These are phyloP conservation scores for Lanzia echinophila DNA, from an alignment of 2,329 filamentous ascomycete species.

Conservation along the genomic window DNA sequence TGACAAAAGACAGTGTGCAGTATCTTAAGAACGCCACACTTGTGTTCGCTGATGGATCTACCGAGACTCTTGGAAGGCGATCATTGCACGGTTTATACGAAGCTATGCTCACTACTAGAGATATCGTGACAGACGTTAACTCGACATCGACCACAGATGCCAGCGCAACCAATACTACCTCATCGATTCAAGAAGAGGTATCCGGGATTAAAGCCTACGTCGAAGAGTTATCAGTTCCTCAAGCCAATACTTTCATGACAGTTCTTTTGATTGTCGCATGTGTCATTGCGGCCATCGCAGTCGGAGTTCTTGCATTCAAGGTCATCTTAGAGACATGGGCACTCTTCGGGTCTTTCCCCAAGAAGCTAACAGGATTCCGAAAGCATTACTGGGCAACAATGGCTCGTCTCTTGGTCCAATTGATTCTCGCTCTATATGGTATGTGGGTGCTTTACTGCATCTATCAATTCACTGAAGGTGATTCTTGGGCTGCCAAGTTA, in stretches of 20 bases:
- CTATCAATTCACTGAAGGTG: conserved; percentile 88
- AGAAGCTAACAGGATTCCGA: conserved; percentile 74
- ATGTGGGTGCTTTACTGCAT: conserved; percentile 95
- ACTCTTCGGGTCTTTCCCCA: conserved; percentile 79
- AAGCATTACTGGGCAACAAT: conserved; percentile 95
- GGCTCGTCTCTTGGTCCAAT: conserved; percentile 77
- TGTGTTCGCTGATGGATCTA: conserved; percentile 57
- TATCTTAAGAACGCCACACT: conserved; percentile 71
- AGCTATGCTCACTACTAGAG: conserved; percentile 46
- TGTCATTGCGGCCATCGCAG: conserved; percentile 73
- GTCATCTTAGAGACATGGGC: conserved; percentile 87
- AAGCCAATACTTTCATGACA: conserved; percentile 93
- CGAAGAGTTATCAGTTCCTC: conserved; percentile 78
- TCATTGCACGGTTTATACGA: conserved; percentile 33
- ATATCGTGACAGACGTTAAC: conserved; percentile 43
- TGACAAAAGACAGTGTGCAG: conserved; percentile 70
- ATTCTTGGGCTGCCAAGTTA: conserved; percentile 86
- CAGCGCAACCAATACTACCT: conserved; percentile 21
- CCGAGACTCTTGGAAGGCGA: conserved; percentile 47
- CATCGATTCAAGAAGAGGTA: conserved; percentile 45
- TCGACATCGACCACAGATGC: conserved; percentile 25
- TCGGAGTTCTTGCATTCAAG: conserved; percentile 84
- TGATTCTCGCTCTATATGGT: conserved; percentile 88
- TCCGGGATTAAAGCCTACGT: conserved; percentile 74
- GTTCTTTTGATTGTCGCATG: conserved; percentile 84